Base-by-base conservation (phyloP, 495 filamentous ascomycete species). In the Polyplosphaeria fusca region DNA sequence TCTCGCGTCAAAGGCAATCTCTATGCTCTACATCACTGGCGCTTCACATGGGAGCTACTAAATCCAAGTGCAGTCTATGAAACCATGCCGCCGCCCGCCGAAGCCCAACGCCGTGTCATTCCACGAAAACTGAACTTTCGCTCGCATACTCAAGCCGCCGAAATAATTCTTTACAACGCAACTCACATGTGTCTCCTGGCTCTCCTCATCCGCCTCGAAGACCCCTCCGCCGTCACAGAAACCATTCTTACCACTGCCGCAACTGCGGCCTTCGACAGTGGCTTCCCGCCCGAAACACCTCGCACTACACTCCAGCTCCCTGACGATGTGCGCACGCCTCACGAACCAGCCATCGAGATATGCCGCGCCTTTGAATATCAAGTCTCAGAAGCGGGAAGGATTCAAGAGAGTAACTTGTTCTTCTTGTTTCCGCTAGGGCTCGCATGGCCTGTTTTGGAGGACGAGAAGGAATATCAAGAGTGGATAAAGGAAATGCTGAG, bases 161-260 rank as follows among this genome's bases (percentile, higher is more conserved):
- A 60, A 30, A 60, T 60, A 1, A n/a, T 47, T 9, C 42, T 60
- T 12, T 60, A 60, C 40, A 55, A 60, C 23, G 57, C 57, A 14
- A 28, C 49, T 2, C 51, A 55, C 13, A 47, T 60, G 41, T 60
- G 40, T 28, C 57, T 60, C 16, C 13, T 60, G 16, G 50, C 42
- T 9, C 42, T 60, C 5, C 40, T 55, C 12, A 20, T 30, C 9
- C 46, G 47, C 11, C 25, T 55, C 7, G n/a, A n/a, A n/a, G 13
- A 7, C 1, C 51, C 50, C 3, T 2, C 19, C 20, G 27, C 49
- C 3, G 27, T 24, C 18, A 14, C 47, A 5, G 5, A 3, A 18
- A 46, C 28, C 51, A 45, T 47, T 4, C 27, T 24, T 4, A 19
- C 47, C 16, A 46, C 23, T 13, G 40, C 46, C 22, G 7, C 14